A percentile compares a stretch with the other conserved stretches of the same genome.
These are phyloP conservation scores for Glaciozyma martinii DNA, from an alignment of 768 basidiomycete species.

Conservation along the genomic window DNA sequence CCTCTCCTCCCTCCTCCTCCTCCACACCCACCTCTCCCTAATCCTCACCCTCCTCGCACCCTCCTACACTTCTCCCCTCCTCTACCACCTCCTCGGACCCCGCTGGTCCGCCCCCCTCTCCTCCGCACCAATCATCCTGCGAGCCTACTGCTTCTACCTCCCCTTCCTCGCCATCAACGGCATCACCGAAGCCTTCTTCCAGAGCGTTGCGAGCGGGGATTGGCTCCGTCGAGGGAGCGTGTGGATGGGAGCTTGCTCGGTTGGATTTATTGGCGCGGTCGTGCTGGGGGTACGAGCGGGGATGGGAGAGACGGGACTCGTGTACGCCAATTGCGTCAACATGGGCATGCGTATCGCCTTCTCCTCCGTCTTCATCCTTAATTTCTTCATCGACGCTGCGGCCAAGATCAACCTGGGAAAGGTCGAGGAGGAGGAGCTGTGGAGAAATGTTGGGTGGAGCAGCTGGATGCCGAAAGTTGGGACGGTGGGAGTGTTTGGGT, in stretches of 20 bases:
- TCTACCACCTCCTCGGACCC: conserved; percentile 60
- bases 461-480: background rate
- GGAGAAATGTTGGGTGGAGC: background rate
- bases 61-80: conserved; percentile 59
- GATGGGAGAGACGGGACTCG: conserved; percentile 48
- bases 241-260: conserved; percentile 73
- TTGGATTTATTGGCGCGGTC: conserved; percentile 51
- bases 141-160: conserved; percentile 76
- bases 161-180: conserved; percentile 87
- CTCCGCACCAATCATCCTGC: conserved; percentile 68
- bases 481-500: background rate
- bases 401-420: background rate
- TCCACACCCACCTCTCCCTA: conserved; percentile 37
- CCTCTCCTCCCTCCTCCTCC: conserved; percentile 62
- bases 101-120: conserved; percentile 59
- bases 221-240: conserved; percentile 60
- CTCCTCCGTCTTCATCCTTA: conserved; percentile 1
- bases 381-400: background rate
- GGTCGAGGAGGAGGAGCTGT: background rate
- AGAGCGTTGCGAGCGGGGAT: conserved; percentile 58
- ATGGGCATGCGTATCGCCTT: conserved; percentile 32
- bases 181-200: conserved; percentile 79
- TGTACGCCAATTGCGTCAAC: conserved; percentile 35
- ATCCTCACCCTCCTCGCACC: conserved; percentile 61
- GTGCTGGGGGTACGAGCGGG: conserved; percentile 43